Base-by-base conservation (phyloP, 2,329 filamentous ascomycete species). In the Cytospora piceae region DNA sequence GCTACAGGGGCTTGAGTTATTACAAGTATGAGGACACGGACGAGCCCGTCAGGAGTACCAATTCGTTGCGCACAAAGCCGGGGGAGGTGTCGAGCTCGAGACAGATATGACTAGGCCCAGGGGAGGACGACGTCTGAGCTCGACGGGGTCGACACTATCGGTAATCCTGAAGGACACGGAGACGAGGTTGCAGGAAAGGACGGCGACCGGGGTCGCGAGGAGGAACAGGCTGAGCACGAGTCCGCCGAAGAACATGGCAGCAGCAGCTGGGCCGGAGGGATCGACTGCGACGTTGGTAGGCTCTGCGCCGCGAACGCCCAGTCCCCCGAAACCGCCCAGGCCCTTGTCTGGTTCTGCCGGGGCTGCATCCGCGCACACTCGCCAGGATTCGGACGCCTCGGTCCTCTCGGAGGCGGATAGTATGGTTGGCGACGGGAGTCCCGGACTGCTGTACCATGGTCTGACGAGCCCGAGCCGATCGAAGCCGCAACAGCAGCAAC, bases 131-230 rank as follows among this genome's bases (percentile, higher is more conserved):
- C 70, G 75, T 27, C 71, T 71, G 58, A 46, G 17, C n/a, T 76
- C 74, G 46, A 78, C 82, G 0, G 84, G 86, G 68, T 77, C 79
- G 14, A 83, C 83, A 1, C 72, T 87, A 31, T 77, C 79, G 1
- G 76, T 82, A 66, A 87, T 87, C 32, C 74, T 87, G 37, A 78
- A 77, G 53, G 82, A 78, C 39, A 87, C 84, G 1, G 85, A 86
- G 31, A 76, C 81, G 74, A 77, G 84, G 12, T 76, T 87, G 17
- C 76, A 79, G 24, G 77, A 66, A 52, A 72, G 67, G 7, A 65
- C 46, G 46, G 62, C 31, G 51, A 53, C 66, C 31, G 64, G 66
- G 24, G 55, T 71, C 46, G 39, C 65, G n/a, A 49, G 52, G 42
- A 62, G 68, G 37, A 77, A 77, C 71, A 76, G 72, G 34, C 69